Conservation (phyloP, 257 asterid genomes). For the Linaria vulgaris region DNA sequence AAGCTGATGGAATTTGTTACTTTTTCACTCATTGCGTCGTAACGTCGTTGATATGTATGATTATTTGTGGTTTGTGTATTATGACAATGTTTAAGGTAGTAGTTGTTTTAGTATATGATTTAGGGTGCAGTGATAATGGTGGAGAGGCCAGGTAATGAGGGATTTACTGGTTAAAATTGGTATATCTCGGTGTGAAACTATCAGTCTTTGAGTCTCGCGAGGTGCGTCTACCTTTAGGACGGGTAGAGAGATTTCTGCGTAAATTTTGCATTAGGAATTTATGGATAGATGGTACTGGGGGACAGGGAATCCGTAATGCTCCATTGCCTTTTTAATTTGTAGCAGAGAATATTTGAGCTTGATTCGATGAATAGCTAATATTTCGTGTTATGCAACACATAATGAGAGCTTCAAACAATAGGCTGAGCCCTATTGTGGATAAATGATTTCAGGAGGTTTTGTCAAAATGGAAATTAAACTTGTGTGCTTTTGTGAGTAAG, state of each 20-base stretch:
- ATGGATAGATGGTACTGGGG: neutral
- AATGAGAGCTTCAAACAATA: neutral
- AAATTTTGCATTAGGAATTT: neutral
- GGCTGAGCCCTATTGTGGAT: no score
- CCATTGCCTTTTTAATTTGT: no score
- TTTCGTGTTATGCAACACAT: neutral
- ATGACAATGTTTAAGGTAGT: conserved; percentile 1
- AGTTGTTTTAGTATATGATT: neutral
- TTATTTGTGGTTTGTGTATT: conserved; percentile 16
- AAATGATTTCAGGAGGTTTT: neutral
- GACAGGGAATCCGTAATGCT: neutral
- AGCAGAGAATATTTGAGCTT: neutral
- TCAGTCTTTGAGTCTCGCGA: neutral
- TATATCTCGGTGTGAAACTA: conserved; percentile 3
- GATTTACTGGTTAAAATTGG: neutral
- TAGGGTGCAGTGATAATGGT: neutral
- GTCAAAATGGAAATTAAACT: no score
- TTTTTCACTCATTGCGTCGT: neutral
- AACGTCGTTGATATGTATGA: neutral
- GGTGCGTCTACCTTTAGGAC: neutral
- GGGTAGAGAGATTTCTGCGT: neutral
- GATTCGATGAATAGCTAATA: neutral
- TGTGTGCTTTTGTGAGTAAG: neutral
- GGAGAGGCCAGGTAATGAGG: neutral
- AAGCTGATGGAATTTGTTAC: neutral